Percentiles rank a stretch among this genome's conserved stretches.
phyloP scores from a whole-genome alignment of 345 rosid species.

The Salix dunnii region DNA sequence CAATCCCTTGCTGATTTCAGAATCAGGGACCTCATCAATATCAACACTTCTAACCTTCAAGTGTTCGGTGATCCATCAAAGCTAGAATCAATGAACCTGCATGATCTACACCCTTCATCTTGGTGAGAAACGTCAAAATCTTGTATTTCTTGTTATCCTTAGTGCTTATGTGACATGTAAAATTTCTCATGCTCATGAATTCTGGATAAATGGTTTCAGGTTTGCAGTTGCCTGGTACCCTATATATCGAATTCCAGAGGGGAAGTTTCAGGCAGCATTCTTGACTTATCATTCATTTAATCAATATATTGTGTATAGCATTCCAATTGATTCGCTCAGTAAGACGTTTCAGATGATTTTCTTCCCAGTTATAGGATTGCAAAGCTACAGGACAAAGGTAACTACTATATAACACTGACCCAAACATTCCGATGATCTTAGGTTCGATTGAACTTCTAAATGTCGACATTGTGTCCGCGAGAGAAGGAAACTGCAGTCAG shows the following conservation, averaged over 20 bases:
- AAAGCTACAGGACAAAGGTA: slow-evolving; percentile 28
- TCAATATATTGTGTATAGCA: slow-evolving; percentile 4
- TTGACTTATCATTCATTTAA: slow-evolving; percentile 31
- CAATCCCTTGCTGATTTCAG: slow-evolving; percentile 14
- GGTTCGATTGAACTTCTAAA: background rate
- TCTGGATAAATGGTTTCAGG: slow-evolving; percentile 12
- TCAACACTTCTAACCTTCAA: slow-evolving; percentile 7
- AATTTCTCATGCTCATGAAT: background rate
- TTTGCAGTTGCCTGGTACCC: slow-evolving; percentile 41
- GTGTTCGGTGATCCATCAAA: slow-evolving; percentile 28
- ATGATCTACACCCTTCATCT: slow-evolving; percentile 30
- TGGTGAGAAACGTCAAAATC: slow-evolving; percentile 16
- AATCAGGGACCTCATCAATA: slow-evolving; percentile 22
- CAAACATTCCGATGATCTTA: background rate
- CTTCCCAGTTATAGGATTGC: slow-evolving; percentile 25
- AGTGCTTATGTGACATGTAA: background rate
- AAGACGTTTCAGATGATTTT: slow-evolving; percentile 4
- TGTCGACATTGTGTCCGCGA: background rate
- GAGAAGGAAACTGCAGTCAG: background rate
- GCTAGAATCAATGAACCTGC: slow-evolving; percentile 21
- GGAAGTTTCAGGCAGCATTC: slow-evolving; percentile 26
- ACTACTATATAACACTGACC: background rate
- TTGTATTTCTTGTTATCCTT: background rate
- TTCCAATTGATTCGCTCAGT: slow-evolving; percentile 11
- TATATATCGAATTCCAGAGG: slow-evolving; percentile 26